phyloP scores from a whole-genome alignment of 1,284 basidiomycete species.

The Peniophora sp. region DNA sequence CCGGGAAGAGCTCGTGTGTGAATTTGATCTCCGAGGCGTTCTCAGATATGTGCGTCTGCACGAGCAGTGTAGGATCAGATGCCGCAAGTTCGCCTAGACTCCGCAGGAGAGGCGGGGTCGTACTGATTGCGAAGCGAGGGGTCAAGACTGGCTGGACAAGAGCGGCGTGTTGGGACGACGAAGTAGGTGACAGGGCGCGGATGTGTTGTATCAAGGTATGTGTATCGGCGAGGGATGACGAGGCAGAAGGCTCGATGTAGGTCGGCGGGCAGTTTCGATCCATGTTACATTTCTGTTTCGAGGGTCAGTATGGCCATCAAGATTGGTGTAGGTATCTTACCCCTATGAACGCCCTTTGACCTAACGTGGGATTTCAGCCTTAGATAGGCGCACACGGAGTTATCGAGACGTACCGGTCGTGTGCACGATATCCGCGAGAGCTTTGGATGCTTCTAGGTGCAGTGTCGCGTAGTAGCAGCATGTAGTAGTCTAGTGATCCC shows the following conservation, averaged over 20 bases:
- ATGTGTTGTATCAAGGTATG: constrained; percentile 65
- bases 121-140: constrained; percentile 94
- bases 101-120: constrained; percentile 65
- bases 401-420: constrained; percentile 38
- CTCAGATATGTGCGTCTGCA: constrained; percentile 94
- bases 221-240: constrained; percentile 55
- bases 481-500: constrained; percentile 71
- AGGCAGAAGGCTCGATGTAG: constrained; percentile 66
- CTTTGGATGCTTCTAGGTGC: constrained; percentile 76
- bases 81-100: constrained; percentile 56
- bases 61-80: constrained; percentile 51
- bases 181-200: constrained; percentile 29
- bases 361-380: constrained; percentile 23
- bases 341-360: constrained; percentile 85
- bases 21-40: constrained; percentile 71
- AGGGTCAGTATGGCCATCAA: not conserved
- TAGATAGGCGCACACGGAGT: not conserved
- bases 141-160: constrained; percentile 89
- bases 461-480: constrained; percentile 88
- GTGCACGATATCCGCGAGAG: constrained; percentile 73
- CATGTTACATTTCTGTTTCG: constrained; percentile 89
- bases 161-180: constrained; percentile 16
- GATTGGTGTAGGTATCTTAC: constrained; percentile 28
- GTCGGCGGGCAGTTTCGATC: constrained; percentile 64
- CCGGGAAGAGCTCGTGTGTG: constrained; percentile 61